Base-by-base conservation (phyloP, 768 basidiomycete genomes). In the Multifurca ochricompacta region DNA sequence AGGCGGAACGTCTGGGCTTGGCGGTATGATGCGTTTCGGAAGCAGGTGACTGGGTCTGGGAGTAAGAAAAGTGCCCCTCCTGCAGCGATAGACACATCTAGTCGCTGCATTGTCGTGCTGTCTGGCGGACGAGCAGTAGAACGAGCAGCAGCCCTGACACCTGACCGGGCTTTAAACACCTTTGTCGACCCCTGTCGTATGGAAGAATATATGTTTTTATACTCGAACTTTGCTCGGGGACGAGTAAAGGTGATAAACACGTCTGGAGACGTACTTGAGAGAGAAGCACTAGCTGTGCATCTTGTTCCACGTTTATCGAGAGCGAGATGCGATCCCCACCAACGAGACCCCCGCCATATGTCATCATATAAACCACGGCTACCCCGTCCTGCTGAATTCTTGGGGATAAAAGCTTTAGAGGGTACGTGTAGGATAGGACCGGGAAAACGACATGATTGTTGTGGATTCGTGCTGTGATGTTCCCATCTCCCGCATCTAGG, bases 11-110 rank as follows among this genome's bases (percentile, higher is more conserved):
- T 82, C 73, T 98, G 95, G 3, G 73, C 70, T 66, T 97, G 94
- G 54, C 78, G 77, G 70, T 98, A 98, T 0, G 78, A 79, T 7
- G 95, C 89, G 19, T 76, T 74, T 25, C 80, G 79, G 71, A 95
- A 98, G 68, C 93, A 96, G 19, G 93, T 91, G 44, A 96, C 90
- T 21, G 93, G 91, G 64, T 95, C 88, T 1, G 93, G 94, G 27
- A 98, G 80, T 44, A 96, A 76, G 63, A 93, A 80, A 46, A 97
- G 74, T 2, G 78, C 72, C 35, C 83, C 74, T 1, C 68, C 64
- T 2, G 78, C 63, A 4, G 73, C 69, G 44, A 96, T 68, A 8
- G 64, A 70, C 48, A 83, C 81, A 36, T 77, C 73, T 64, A 87
- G 71, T n/a, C 71, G 72, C 65, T 93, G 89, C 36, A 68, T 73